A percentile compares a stretch with the other conserved stretches of the same genome.
These are phyloP conservation scores for Manihot esculenta DNA, from an alignment of 441 rosid species.

Conservation along the genomic window DNA sequence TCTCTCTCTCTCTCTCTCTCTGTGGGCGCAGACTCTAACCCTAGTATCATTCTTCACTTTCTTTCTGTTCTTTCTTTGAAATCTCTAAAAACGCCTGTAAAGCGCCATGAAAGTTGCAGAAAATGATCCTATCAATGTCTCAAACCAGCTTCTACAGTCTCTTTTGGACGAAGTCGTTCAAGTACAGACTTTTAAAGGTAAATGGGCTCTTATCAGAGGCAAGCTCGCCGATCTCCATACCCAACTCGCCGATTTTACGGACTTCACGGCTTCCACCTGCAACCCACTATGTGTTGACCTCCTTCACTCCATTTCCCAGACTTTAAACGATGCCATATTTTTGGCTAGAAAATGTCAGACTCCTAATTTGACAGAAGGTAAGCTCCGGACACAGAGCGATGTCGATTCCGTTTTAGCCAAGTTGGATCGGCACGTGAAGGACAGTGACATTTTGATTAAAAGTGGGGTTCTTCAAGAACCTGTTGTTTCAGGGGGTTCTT, in stretches of 20 bases:
- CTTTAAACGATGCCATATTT: conserved; percentile 50
- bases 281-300: conserved; percentile 61
- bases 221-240: conserved; percentile 59
- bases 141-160: conserved; percentile 29
- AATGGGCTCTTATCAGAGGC: conserved; percentile 66
- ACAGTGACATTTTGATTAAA: conserved; percentile 56
- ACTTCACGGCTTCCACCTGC: conserved; percentile 41
- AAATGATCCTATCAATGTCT: conserved; percentile 35
- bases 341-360: conserved; percentile 50
- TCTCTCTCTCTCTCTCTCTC: background rate
- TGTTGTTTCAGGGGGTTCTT: conserved; percentile 23
- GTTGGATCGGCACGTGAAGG: conserved; percentile 64
- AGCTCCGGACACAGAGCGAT: conserved; percentile 89
- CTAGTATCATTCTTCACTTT: background rate
- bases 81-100: conserved; percentile 8
- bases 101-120: conserved; percentile 62
- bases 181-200: conserved; percentile 55
- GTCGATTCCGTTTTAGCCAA: conserved; percentile 66
- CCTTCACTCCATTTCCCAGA: conserved; percentile 41
- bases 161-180: conserved; percentile 33
- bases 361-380: conserved; percentile 54
- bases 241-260: conserved; percentile 64
- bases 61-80: conserved; percentile 24
- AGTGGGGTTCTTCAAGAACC: conserved; percentile 58
- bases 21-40: conserved; percentile 3